A percentile compares a stretch with the other conserved stretches of the same genome.
These are phyloP conservation scores for Diddensiella caesifluorescens DNA, from an alignment of 805 yeast species.

Conservation along the genomic window DNA sequence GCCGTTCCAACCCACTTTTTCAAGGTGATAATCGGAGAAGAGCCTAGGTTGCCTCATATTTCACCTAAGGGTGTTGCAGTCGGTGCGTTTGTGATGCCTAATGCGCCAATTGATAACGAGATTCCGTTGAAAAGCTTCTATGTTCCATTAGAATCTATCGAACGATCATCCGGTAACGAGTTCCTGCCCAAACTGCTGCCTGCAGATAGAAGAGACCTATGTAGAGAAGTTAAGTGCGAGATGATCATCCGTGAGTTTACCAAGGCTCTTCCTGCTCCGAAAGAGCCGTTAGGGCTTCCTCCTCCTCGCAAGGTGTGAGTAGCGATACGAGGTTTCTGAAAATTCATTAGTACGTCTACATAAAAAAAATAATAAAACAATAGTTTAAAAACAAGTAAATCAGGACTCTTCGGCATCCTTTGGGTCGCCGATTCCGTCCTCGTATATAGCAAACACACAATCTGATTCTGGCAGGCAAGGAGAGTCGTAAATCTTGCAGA, in stretches of 20 bases:
- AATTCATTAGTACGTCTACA: neutral
- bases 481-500: conserved; percentile 91
- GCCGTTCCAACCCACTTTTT: conserved; percentile 98
- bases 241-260: conserved; percentile 75
- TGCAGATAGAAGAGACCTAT: conserved; percentile 54
- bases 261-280: conserved; percentile 35
- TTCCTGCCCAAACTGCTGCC: conserved; percentile 65
- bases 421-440: conserved; percentile 96
- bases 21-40: conserved; percentile 84
- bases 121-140: conserved; percentile 69
- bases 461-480: conserved; percentile 97
- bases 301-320: conserved; percentile 7
- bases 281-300: conserved; percentile 18
- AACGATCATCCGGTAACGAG: conserved; percentile 79
- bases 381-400: neutral
- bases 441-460: conserved; percentile 90
- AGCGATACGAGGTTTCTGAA: neutral
- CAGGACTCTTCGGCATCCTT: conserved; percentile 47
- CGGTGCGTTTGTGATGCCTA: conserved; percentile 93
- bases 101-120: conserved; percentile 66
- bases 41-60: conserved; percentile 35
- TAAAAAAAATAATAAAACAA: neutral
- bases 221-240: conserved; percentile 74
- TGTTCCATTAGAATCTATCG: conserved; percentile 87
- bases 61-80: conserved; percentile 47